Evolutionary conservation across 257 asterid species (phyloP).

Genomic region (Plectranthus barbatus): DNA sequence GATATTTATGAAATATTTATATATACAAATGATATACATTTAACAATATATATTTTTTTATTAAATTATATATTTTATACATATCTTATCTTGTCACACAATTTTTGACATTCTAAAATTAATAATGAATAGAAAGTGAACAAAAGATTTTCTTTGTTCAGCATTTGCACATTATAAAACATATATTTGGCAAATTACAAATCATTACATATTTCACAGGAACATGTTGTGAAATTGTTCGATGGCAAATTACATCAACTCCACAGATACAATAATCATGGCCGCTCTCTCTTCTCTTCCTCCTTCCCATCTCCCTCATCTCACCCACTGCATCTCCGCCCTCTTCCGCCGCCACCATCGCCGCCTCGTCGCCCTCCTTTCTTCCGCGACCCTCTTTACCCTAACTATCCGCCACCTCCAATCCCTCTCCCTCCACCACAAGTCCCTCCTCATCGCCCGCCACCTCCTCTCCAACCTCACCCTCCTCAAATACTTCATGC

Average conservation of each 20-base stretch:
- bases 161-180: no score
- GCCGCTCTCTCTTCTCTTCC: slow-evolving; percentile 56
- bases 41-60: no score
- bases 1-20: no score
- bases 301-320: slow-evolving; percentile 48
- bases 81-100: no score
- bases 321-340: slow-evolving; percentile 57
- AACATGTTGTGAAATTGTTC: background rate
- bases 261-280: slow-evolving; percentile 46
- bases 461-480: slow-evolving; percentile 59
- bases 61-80: no score
- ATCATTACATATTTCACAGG: background rate
- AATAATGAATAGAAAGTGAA: no score
- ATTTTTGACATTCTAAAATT: no score
- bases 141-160: no score
- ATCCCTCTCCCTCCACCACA: slow-evolving; percentile 65
- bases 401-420: slow-evolving; percentile 80
- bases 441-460: slow-evolving; percentile 71
- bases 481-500: slow-evolving; percentile 29
- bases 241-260: slow-evolving; percentile 30
- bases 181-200: background rate
- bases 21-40: no score
- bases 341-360: slow-evolving; percentile 51
- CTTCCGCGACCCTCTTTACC: slow-evolving; percentile 57
- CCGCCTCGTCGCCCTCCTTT: slow-evolving; percentile 60